Evolutionary conservation across 352 stramenopile species (phyloP).

Genomic region (Globisporangium middletonii): DNA sequence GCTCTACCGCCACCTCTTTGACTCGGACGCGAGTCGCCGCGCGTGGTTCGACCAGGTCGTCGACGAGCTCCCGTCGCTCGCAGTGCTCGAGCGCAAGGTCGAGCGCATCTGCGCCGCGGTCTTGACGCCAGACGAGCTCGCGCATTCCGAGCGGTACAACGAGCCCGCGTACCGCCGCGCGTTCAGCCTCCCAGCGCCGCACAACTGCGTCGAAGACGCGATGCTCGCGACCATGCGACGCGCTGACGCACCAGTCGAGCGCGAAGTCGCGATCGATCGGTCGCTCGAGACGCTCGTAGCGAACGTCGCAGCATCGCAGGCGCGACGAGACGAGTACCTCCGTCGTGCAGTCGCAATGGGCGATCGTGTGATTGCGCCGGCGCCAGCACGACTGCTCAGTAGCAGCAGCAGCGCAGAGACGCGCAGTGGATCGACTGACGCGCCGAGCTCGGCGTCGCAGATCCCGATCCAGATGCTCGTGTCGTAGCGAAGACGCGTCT

Average conservation of each 20-base stretch:
- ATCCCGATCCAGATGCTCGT: conserved; percentile 67
- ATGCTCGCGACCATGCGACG: conserved; percentile 30
- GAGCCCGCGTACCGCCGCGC: conserved; percentile 49
- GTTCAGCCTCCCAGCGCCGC: conserved; percentile 53
- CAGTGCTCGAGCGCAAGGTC: conserved; percentile 67
- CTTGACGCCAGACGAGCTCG: conserved; percentile 10
- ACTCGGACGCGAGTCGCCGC: conserved; percentile 35
- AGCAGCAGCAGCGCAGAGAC: neutral
- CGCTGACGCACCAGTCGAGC: conserved; percentile 25
- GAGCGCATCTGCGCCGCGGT: conserved; percentile 50
- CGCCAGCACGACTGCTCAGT: neutral
- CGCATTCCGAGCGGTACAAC: conserved; percentile 24
- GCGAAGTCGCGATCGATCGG: neutral
- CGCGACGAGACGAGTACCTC: conserved; percentile 41
- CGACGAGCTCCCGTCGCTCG: conserved; percentile 71
- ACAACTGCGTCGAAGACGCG: conserved; percentile 52
- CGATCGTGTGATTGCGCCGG: neutral
- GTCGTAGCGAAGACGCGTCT: conserved; percentile 25
- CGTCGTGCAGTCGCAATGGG: conserved; percentile 18
- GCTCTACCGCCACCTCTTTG: conserved; percentile 59
- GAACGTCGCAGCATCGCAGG: conserved; percentile 29
- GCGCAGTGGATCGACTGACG: neutral
- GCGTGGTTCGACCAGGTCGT: conserved; percentile 57
- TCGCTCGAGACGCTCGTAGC: conserved; percentile 15
- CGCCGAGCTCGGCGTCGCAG: conserved; percentile 22